Evolutionary conservation across 2,329 filamentous ascomycete species (phyloP), one percentile per base, ranked within the genome.

Genomic region (Talaromyces pinophilus): DNA sequence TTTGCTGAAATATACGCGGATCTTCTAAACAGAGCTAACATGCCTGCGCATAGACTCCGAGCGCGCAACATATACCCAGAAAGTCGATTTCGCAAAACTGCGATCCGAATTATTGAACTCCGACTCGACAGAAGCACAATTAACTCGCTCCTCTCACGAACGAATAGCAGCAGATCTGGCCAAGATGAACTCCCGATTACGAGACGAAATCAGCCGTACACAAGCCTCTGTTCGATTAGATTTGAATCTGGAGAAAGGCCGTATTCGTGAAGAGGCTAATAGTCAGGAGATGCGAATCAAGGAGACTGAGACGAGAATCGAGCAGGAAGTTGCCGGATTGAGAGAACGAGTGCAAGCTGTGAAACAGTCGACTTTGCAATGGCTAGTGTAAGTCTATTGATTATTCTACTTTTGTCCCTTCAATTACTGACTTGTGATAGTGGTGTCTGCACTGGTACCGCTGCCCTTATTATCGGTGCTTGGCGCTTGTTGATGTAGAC

Each of bases 201-300:
- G 94, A 52, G 95, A 99, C 80, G 95, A 99, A 81, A 94, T 99
- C 72, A 90, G 92, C 67, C 87, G 95, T 52, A 98, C 95, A 2
- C 94, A 98, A 81, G 94, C 94, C 5, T 94, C 91, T 69, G 93
- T 98, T 44, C 86, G 94, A 67, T 82, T 99, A 55, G 95, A 99
- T 79, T 82, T 99, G 68, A 99, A 98, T 79, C 82, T 99, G 55
- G 95, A 99, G 76, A 99, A 99, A 82, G 95, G 95, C 15, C 87
- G 95, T 69, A 99, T 98, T 71, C 85, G 95, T 69, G 95, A 99
- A 81, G 95, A 99, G 83, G 93, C 93, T 19, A 96, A 97, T 71
- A 90, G 91, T 66, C 95, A 98, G 82, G 95, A 99, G 80, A 88
- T 99, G 80, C 96, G 97, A 83, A 92, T 99, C 74, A 97, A 97